Evolutionary conservation across 768 basidiomycete species (phyloP).

Genomic region (Lactarius tabidus): DNA sequence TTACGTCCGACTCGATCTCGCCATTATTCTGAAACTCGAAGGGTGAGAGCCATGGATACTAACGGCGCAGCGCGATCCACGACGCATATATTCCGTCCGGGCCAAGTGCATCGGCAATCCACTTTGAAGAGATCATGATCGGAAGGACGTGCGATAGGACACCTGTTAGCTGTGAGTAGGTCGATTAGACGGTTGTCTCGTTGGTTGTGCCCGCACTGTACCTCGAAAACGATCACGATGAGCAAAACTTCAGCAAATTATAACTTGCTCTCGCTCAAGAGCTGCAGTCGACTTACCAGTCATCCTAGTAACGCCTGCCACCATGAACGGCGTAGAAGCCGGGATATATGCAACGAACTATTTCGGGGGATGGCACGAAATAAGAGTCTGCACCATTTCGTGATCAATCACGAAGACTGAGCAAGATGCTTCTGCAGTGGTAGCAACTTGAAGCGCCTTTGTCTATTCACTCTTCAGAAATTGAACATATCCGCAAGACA

Average conservation of each 20-base stretch:
- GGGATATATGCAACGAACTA: too few species aligned
- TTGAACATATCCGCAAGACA: too few species aligned
- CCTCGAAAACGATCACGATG: constrained; percentile 76
- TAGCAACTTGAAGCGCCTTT: too few species aligned
- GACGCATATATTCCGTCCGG: constrained; percentile 66
- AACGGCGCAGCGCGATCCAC: constrained; percentile 68
- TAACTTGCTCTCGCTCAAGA: neutral
- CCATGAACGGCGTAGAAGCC: constrained; percentile 78
- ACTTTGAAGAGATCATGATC: constrained; percentile 76
- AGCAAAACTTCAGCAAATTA: constrained; percentile 49
- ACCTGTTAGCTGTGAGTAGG: constrained; percentile 58
- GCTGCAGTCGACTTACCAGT: constrained; percentile 46
- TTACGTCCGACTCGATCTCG: constrained; percentile 55
- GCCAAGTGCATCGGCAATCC: constrained; percentile 68
- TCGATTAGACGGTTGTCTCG: neutral
- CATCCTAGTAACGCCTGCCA: constrained; percentile 74
- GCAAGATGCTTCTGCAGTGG: too few species aligned
- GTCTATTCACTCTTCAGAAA: too few species aligned
- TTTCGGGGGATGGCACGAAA: too few species aligned
- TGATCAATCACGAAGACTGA: too few species aligned
- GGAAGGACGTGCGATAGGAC: constrained; percentile 77
- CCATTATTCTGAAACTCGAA: constrained; percentile 62
- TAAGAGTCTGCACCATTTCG: too few species aligned
- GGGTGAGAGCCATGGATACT: constrained; percentile 68
- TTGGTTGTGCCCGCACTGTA: constrained; percentile 26